A percentile compares a stretch with the other conserved stretches of the same genome.
Evolutionary conservation across 352 stramenopile genomes (phyloP).

Genomic region (Globisporangium camurandrum): DNA sequence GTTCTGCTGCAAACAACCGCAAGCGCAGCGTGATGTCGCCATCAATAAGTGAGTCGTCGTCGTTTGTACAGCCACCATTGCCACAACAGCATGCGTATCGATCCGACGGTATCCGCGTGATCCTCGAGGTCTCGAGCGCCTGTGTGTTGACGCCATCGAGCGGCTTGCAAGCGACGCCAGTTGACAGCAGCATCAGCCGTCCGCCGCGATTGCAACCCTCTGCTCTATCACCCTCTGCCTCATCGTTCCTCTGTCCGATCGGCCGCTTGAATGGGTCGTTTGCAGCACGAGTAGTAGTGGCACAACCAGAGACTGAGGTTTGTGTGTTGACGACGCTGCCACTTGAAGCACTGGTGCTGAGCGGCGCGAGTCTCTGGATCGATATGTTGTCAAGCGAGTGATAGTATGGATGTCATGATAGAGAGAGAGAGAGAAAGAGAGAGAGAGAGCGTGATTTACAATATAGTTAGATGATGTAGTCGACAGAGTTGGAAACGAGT

Average conservation of each 20-base stretch:
- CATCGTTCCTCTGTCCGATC: constrained; percentile 28
- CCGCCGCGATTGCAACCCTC: neutral
- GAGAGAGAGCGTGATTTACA: no score
- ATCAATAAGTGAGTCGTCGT: no score
- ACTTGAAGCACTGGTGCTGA: constrained; percentile 23
- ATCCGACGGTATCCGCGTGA: constrained; percentile 18
- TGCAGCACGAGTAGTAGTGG: neutral
- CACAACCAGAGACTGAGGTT: constrained; percentile 10
- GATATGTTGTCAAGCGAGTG: no score
- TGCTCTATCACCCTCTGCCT: no score
- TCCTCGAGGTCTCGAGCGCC: constrained; percentile 24
- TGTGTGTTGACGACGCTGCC: constrained; percentile 20
- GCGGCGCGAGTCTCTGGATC: constrained; percentile 20
- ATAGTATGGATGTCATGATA: no score
- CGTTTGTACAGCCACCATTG: no score
- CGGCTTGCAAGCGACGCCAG: neutral
- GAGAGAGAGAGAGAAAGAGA: no score
- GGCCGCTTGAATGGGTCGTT: neutral
- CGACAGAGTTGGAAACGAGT: no score
- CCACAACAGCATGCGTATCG: no score
- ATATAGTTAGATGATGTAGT: no score
- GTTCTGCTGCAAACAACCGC: no score
- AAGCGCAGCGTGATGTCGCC: constrained; percentile 1
- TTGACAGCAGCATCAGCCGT: neutral
- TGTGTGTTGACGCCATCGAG: constrained; percentile 14